Evolutionary conservation across 2,329 filamentous ascomycete genomes (phyloP), one percentile per base, ranked within the genome.

Genomic region (Colletotrichum gloeosporioides): DNA sequence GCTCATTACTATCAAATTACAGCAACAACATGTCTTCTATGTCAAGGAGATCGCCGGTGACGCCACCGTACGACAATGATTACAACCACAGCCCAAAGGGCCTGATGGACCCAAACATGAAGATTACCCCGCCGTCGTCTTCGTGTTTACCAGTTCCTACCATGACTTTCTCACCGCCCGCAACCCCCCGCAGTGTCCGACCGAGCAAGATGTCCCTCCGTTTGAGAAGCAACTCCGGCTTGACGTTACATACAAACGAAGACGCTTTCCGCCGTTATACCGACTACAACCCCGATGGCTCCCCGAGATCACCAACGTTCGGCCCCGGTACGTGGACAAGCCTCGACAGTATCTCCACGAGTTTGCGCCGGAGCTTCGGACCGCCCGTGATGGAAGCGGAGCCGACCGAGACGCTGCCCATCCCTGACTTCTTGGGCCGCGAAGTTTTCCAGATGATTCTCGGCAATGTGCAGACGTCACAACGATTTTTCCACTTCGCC

Each of bases 361-460:
- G 22, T 77, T 76, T 64, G 44, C 76, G 70, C 49, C 73, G 64
- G 25, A 75, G 72, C 63, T 75, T 77, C 6, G 75, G 55, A 10
- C 71, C 75, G 15, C 61, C 72, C 1, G 65, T 76, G 4, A 63
- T 44, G 61, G 75, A 39, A 16, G 44, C 69, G 31, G 66, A 73
- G 27, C 29, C 76, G 18, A 65, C 67, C 22, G 69, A 77, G 29
- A 39, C 69, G n/a, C 66, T 81, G 61, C 80, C 82, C 1, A 83
- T 87, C 44, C 84, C 87, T 1, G 86, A 90, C 68, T 88, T 92
- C 76, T 86, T 90, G 69, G 86, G 88, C 27, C 82, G 83, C 6
- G 88, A 90, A 31, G 86, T 89, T 29, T 88, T 92, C 71, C 86
- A 88, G 62, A 82, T 89, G 77, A 88, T 89, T 2, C 84, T 92